Conservation (phyloP, 176 grass and related monocot species). For the Carex pumila region DNA sequence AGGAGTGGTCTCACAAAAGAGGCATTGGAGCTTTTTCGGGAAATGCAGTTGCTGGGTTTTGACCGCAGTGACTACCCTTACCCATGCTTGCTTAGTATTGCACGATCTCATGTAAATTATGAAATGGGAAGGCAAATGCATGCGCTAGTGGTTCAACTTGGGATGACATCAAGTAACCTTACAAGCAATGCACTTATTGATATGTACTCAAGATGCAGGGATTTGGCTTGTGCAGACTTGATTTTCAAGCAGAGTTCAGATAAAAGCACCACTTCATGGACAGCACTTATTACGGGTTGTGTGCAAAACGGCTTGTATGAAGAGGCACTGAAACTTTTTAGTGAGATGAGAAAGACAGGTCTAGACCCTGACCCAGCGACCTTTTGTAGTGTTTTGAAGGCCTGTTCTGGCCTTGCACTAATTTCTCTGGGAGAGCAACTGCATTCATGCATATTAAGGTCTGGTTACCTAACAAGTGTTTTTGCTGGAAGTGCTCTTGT, state of each 20-base stretch:
- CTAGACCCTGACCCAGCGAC: slow-evolving; percentile 31
- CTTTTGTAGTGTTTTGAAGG: slow-evolving; percentile 27
- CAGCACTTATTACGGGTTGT: slow-evolving; percentile 29
- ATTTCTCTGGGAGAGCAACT: slow-evolving; percentile 27
- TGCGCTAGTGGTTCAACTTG: slow-evolving; percentile 45
- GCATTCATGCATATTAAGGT: slow-evolving; percentile 28
- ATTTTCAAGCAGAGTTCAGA: slow-evolving; percentile 29
- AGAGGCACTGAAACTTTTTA: slow-evolving; percentile 32
- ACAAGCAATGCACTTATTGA: slow-evolving; percentile 78
- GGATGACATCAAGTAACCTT: slow-evolving; percentile 37
- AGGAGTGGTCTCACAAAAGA: slow-evolving; percentile 31
- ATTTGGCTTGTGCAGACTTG: slow-evolving; percentile 15
- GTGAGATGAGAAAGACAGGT: slow-evolving; percentile 30
- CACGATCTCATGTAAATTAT: slow-evolving; percentile 41
- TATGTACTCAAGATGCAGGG: slow-evolving; percentile 54
- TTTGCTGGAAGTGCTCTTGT: slow-evolving; percentile 55
- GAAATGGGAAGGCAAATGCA: slow-evolving; percentile 79
- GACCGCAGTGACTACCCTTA: slow-evolving; percentile 54
- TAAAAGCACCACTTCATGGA: slow-evolving; percentile 39
- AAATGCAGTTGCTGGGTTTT: slow-evolving; percentile 47
- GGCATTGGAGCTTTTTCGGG: slow-evolving; percentile 39
- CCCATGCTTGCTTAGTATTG: slow-evolving; percentile 57
- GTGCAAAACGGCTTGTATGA: slow-evolving; percentile 35
- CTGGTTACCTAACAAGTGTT: slow-evolving; percentile 29
- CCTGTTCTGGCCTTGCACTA: slow-evolving; percentile 32